Evolutionary conservation across 2,329 filamentous ascomycete genomes (phyloP).

Genomic region (Alternaria sp.): DNA sequence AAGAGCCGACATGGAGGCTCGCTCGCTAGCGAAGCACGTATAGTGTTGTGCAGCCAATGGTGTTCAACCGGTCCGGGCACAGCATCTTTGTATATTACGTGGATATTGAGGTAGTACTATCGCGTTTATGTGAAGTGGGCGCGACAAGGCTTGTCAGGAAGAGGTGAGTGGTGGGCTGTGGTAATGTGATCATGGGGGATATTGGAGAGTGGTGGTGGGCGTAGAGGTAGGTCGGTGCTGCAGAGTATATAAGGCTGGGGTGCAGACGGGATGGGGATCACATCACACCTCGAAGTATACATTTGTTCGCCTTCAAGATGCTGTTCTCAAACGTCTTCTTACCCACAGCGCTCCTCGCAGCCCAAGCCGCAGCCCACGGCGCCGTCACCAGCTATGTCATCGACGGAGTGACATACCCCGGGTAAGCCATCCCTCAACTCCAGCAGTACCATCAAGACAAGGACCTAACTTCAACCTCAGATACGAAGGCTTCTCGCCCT

Average conservation of each 20-base stretch:
- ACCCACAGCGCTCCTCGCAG: constrained; percentile 37
- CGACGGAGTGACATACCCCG: constrained; percentile 41
- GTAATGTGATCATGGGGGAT: constrained; percentile 18
- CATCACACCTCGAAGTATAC: background rate
- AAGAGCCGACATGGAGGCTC: constrained; percentile 32
- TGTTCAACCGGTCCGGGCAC: constrained; percentile 28
- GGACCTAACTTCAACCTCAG: constrained; percentile 49
- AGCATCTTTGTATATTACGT: constrained; percentile 24
- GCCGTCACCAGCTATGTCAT: constrained; percentile 46
- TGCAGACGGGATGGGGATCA: background rate
- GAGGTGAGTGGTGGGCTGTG: constrained; percentile 3
- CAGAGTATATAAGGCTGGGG: constrained; percentile 24
- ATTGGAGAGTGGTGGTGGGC: constrained; percentile 1
- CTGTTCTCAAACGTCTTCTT: constrained; percentile 46
- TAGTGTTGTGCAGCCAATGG: constrained; percentile 27
- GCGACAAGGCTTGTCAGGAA: constrained; percentile 7
- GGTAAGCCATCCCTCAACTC: constrained; percentile 15
- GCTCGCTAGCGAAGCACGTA: constrained; percentile 20
- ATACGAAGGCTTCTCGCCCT: constrained; percentile 61
- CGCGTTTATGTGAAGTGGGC: constrained; percentile 24
- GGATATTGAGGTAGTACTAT: constrained; percentile 33
- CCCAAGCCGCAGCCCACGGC: constrained; percentile 43
- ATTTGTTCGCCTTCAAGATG: constrained; percentile 37
- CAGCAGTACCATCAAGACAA: constrained; percentile 18
- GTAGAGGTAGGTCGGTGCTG: background rate